A percentile compares a stretch with the other conserved stretches of the same genome.
phyloP scores from a whole-genome alignment of 176 grass and related monocot genomes.

The Oryza meyeriana region DNA sequence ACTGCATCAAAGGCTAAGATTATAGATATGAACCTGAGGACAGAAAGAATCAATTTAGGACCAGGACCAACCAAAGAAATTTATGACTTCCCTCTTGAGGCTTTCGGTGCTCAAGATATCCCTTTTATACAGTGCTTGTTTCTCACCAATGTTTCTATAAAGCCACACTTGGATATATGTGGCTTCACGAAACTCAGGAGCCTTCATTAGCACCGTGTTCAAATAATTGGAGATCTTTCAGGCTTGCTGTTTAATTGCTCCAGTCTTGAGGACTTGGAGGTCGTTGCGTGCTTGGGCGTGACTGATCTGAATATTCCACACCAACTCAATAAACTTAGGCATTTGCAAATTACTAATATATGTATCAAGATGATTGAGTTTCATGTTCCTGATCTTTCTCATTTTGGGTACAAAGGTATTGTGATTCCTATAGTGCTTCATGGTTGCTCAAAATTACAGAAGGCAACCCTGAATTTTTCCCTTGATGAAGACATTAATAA shows the following conservation, averaged over 20 bases:
- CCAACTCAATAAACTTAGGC: background rate
- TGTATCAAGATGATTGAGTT: background rate
- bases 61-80: too few species aligned
- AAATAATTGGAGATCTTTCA: background rate
- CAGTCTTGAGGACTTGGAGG: background rate
- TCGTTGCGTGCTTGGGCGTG: background rate
- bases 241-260: conserved; percentile 5
- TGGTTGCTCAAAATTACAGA: conserved; percentile 12
- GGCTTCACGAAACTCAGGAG: conserved; percentile 20
- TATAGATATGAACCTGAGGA: background rate
- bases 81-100: too few species aligned
- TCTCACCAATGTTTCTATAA: background rate
- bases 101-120: background rate
- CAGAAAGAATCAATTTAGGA: background rate
- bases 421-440: conserved; percentile 1
- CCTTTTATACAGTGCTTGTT: conserved; percentile 10
- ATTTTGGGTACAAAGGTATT: background rate
- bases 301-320: background rate
- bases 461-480: background rate
- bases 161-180: background rate
- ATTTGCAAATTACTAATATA: background rate
- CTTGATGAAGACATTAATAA: background rate
- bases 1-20: background rate
- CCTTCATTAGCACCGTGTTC: conserved; percentile 6
- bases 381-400: background rate